These are phyloP conservation scores for Aspergillus latus DNA, from an alignment of 2,329 filamentous ascomycete genomes.

Conservation along the genomic window DNA sequence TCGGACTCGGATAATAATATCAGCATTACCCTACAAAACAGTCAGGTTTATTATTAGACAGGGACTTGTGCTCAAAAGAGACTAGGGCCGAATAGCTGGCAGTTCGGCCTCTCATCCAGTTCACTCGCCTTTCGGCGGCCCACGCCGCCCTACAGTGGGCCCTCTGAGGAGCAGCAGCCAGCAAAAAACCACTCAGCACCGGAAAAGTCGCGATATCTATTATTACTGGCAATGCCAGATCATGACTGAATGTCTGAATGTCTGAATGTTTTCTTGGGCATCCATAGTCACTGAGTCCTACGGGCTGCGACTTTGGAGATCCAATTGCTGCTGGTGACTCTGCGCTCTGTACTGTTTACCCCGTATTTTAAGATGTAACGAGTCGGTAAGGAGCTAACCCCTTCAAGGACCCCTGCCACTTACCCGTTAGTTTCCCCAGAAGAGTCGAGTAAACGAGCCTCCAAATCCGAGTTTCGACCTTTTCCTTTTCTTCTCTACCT, in stretches of 20 bases:
- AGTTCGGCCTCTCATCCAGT: constrained; percentile 7
- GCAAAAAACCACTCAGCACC: constrained; percentile 8
- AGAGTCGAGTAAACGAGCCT: constrained; percentile 9
- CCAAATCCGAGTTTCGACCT: not conserved
- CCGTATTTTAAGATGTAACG: not conserved
- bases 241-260: not conserved
- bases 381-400: not conserved
- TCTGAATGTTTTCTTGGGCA: not conserved
- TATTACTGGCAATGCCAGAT: constrained; percentile 3
- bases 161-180: constrained; percentile 10
- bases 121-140: constrained; percentile 21
- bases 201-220: constrained; percentile 4
- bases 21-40: not conserved
- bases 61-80: not conserved
- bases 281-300: not conserved
- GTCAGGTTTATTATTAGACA: constrained; percentile 10
- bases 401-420: not conserved
- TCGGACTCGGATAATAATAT: constrained; percentile 3
- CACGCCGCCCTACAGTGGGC: constrained; percentile 26
- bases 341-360: not conserved
- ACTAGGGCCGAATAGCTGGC: constrained; percentile 6
- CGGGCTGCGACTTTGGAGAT: not conserved
- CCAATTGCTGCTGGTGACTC: too few species aligned
- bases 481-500: not conserved
- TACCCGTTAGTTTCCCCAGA: constrained; percentile 3